These are phyloP conservation scores for Pseudogymnoascus verrucosus DNA, from an alignment of 2,329 filamentous ascomycete genomes.

Conservation along the genomic window DNA sequence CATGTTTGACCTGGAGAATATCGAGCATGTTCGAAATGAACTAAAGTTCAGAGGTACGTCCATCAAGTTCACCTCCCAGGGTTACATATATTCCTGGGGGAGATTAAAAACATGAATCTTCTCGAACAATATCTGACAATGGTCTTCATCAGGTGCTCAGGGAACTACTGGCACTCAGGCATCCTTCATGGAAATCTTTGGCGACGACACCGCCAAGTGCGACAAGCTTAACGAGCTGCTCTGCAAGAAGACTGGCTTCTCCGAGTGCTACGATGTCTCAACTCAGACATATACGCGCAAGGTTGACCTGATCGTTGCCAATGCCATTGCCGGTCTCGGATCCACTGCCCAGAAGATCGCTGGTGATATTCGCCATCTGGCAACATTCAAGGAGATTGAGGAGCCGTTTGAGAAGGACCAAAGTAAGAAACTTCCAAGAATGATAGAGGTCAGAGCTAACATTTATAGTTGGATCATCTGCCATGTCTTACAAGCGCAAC, in stretches of 20 bases:
- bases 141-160: constrained; percentile 31
- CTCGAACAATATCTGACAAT: neutral
- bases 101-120: neutral
- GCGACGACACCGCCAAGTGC: constrained; percentile 40
- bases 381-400: constrained; percentile 73
- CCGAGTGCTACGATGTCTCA: constrained; percentile 39
- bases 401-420: constrained; percentile 76
- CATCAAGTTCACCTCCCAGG: neutral
- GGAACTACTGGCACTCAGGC: constrained; percentile 68
- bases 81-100: neutral
- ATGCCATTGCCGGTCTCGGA: constrained; percentile 71
- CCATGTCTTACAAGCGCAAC: constrained; percentile 45
- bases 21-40: constrained; percentile 60
- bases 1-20: constrained; percentile 64
- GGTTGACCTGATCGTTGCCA: constrained; percentile 70
- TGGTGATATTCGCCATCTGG: constrained; percentile 66
- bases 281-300: constrained; percentile 68
- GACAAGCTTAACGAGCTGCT: constrained; percentile 48
- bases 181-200: constrained; percentile 48
- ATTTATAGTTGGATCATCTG: constrained; percentile 47
- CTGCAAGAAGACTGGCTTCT: constrained; percentile 48
- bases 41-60: constrained; percentile 65
- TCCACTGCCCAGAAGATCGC: constrained; percentile 71
- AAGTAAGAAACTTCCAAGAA: constrained; percentile 28
- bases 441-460: neutral